These are phyloP conservation scores for Diatrype stigma DNA, from an alignment of 2,329 filamentous ascomycete genomes.

Conservation along the genomic window DNA sequence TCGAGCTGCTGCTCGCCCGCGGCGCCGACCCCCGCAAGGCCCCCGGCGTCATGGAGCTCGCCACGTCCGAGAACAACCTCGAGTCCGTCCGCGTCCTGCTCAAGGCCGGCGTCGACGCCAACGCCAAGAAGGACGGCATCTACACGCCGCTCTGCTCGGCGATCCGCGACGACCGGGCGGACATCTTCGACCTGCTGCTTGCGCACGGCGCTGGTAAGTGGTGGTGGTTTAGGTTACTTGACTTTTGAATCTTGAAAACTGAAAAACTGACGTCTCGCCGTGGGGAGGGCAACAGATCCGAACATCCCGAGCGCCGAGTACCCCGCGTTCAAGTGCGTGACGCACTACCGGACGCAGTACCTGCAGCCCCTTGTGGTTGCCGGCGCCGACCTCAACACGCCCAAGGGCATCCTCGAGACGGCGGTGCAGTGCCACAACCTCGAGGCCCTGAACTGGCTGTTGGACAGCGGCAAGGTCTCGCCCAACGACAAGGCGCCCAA, in stretches of 20 bases:
- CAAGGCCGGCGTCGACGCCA: conserved; percentile 56
- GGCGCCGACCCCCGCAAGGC: conserved; percentile 58
- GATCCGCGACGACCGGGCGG: conserved; percentile 61
- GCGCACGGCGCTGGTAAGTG: conserved; percentile 42
- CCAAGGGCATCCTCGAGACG: conserved; percentile 62
- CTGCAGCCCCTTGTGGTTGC: conserved; percentile 56
- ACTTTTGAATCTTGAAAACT: no score
- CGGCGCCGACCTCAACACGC: conserved; percentile 54
- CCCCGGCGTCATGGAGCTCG: conserved; percentile 61
- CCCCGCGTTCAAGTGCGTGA: conserved; percentile 65
- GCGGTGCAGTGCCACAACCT: conserved; percentile 59
- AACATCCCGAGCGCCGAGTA: conserved; percentile 62
- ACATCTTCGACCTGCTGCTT: conserved; percentile 58
- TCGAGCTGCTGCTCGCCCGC: conserved; percentile 47
- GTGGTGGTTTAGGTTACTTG: no score
- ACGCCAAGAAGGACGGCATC: conserved; percentile 59
- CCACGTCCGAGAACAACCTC: conserved; percentile 58
- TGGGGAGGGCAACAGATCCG: conserved; percentile 37
- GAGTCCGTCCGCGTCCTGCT: conserved; percentile 56
- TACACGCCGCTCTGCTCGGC: conserved; percentile 66
- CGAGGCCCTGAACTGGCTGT: conserved; percentile 56
- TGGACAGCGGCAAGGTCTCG: conserved; percentile 52
- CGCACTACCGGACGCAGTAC: conserved; percentile 58
- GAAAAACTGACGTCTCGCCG: no score
- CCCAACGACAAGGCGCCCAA: conserved; percentile 56